Evolutionary conservation across 306 rosid genomes (phyloP).

Genomic region (Vicia faba): DNA sequence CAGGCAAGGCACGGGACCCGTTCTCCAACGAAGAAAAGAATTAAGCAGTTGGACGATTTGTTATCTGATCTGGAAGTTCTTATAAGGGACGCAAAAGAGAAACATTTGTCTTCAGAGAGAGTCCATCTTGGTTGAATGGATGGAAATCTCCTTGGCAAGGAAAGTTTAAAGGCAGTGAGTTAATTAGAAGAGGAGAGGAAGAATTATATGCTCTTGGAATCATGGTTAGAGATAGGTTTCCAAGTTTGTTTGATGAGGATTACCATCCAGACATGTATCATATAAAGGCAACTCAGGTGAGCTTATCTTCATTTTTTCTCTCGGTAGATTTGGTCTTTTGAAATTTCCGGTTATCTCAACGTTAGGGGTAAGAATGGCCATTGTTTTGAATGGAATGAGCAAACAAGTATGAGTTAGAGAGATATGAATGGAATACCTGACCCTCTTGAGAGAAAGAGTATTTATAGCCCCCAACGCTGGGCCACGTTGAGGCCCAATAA

Average conservation of each 20-base stretch:
- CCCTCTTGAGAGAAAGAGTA: too few relatives aligned
- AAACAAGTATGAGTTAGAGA: too few relatives aligned
- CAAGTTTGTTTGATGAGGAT: constrained; percentile 70
- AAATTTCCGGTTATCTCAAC: too few relatives aligned
- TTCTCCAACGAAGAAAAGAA: constrained; percentile 81
- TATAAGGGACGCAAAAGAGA: constrained; percentile 56
- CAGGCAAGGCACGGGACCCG: constrained; percentile 99
- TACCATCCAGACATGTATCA: constrained; percentile 84
- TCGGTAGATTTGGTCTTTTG: too few relatives aligned
- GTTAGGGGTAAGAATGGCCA: too few relatives aligned
- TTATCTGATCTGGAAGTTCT: constrained; percentile 54
- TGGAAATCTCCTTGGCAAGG: constrained; percentile 97
- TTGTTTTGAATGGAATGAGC: too few relatives aligned
- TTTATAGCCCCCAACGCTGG: too few relatives aligned
- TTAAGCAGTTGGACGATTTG: constrained; percentile 59
- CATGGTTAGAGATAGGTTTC: constrained; percentile 66
- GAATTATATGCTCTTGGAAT: constrained; percentile 78
- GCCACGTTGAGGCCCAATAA: too few relatives aligned
- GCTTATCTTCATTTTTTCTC: too few relatives aligned
- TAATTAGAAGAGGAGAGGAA: constrained; percentile 69
- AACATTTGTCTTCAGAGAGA: too few relatives aligned
- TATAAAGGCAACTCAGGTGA: constrained; percentile 78
- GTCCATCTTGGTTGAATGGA: constrained; percentile 73
- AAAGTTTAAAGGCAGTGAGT: constrained; percentile 70
- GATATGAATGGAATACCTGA: too few relatives aligned